Base-by-base conservation (phyloP, 2,329 filamentous ascomycete genomes). In the Verticillium nubilum region DNA sequence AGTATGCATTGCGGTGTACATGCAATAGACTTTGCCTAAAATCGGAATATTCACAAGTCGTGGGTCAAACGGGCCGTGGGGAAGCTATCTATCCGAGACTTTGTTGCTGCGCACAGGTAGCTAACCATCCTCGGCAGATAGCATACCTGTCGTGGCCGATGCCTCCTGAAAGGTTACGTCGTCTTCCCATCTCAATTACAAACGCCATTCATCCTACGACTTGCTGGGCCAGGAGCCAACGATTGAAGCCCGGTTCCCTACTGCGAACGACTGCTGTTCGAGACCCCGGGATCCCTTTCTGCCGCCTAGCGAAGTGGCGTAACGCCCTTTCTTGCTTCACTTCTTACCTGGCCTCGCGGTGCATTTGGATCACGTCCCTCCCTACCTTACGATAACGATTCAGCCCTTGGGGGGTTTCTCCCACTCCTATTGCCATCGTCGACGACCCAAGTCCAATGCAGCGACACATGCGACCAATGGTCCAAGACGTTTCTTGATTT, bases 401-500 rank as follows among this genome's bases (percentile, higher is more conserved):
- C 42, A 50, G 19, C 42, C 42, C 42, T 23, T 2, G 13, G 29
- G 19, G n/a, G 42, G 33, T 17, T 23, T 2, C n/a, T 47, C 37
- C 37, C 15, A 23, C 42, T 23, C 19, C 19, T 19, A 23, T 3
- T 10, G n/a, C n/a, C 19, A 50, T 50, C n/a, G 10, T 50, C 42
- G 19, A 50, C 42, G 9, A 50, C 42, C 42, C n/a, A 10, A 53
- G 6, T 23, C 52, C 52, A n/a, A 53, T 53, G 52, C 25, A 53
- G 13, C 25, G 12, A 17, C 13, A 10, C 6, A 53, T 19, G 13
- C 26, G 13, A n/a, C 27, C 27, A 19, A 53, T 53, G 52, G 25
- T 53, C 17, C 52, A 28, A 12, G 17, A 27, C 52, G 58, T 56
- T 58, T 60, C 58, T 56, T 63, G 60, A 62, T 59, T 58, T 58